A percentile compares a stretch with the other conserved stretches of the same genome.
phyloP scores from a whole-genome alignment of 192 early-diverging fungal genomes.

The Bifiguratus adelaidae region DNA sequence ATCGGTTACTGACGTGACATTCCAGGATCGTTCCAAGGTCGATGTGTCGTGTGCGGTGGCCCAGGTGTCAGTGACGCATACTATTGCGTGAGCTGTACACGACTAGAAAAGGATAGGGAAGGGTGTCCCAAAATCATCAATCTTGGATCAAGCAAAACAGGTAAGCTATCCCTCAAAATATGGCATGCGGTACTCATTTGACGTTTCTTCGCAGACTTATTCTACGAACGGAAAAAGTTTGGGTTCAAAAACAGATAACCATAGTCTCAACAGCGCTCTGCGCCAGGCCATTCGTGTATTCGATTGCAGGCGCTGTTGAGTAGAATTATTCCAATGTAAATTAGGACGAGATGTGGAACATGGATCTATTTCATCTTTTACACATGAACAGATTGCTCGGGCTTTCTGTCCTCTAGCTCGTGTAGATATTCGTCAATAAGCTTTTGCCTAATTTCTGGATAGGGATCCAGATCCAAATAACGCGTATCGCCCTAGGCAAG shows the following conservation, averaged over 20 bases:
- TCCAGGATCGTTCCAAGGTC: conserved; percentile 65
- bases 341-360: no score
- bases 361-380: no score
- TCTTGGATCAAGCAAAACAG: conserved; percentile 78
- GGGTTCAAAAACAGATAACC: conserved; percentile 56
- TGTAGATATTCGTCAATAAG: conserved; percentile 24
- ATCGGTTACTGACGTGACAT: background rate
- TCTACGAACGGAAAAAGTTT: conserved; percentile 91
- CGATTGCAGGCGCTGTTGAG: no score
- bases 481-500: conserved; percentile 35
- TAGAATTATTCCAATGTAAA: no score
- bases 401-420: conserved; percentile 8
- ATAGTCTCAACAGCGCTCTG: no score
- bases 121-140: conserved; percentile 99
- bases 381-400: background rate
- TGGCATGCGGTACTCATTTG: background rate
- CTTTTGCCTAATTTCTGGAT: conserved; percentile 28
- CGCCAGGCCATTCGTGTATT: no score
- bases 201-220: conserved; percentile 39
- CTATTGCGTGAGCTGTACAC: conserved; percentile 87
- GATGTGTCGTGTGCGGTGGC: conserved; percentile 85
- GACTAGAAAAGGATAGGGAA: conserved; percentile 90
- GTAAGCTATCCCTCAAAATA: conserved; percentile 4
- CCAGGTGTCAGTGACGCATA: conserved; percentile 88
- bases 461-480: conserved; percentile 23